phyloP scores from a whole-genome alignment of 2,329 filamentous ascomycete genomes.

The Albophoma yamanashiensis region DNA sequence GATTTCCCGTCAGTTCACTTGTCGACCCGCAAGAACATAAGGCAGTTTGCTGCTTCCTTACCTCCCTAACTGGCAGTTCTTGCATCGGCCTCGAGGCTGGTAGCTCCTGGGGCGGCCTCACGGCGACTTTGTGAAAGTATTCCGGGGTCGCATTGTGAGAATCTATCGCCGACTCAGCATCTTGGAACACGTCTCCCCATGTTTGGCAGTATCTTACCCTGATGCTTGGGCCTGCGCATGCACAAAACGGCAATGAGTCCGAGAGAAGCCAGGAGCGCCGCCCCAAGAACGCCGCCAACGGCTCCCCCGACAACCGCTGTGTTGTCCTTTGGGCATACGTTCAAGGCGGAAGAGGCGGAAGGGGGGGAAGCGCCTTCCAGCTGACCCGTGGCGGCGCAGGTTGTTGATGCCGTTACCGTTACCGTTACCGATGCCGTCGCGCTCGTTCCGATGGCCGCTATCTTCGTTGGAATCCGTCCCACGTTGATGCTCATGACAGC shows the following conservation, averaged over 20 bases:
- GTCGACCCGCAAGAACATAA: background rate
- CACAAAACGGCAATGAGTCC: constrained; percentile 8
- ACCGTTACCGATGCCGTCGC: background rate
- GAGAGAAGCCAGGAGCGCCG: constrained; percentile 10
- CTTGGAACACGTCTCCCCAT: background rate
- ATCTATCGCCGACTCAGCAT: background rate
- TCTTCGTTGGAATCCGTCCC: constrained; percentile 1
- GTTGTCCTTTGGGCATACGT: constrained; percentile 9
- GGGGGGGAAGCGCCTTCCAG: background rate
- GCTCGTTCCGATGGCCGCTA: background rate
- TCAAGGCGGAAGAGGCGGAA: too few species aligned
- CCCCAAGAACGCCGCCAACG: constrained; percentile 10
- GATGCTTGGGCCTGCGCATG: background rate
- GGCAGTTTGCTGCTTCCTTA: background rate
- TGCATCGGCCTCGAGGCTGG: background rate
- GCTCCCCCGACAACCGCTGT: constrained; percentile 11
- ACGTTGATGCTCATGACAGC: constrained; percentile 1
- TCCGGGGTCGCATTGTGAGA: background rate
- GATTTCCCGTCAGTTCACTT: background rate
- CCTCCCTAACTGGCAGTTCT: background rate
- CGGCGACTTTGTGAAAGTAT: background rate
- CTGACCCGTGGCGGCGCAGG: background rate
- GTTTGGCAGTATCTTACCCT: background rate
- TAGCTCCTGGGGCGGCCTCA: background rate
- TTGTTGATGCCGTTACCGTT: background rate